Conservation (phyloP, 2,329 filamentous ascomycete species). For the Colletotrichum chlorophyti region DNA sequence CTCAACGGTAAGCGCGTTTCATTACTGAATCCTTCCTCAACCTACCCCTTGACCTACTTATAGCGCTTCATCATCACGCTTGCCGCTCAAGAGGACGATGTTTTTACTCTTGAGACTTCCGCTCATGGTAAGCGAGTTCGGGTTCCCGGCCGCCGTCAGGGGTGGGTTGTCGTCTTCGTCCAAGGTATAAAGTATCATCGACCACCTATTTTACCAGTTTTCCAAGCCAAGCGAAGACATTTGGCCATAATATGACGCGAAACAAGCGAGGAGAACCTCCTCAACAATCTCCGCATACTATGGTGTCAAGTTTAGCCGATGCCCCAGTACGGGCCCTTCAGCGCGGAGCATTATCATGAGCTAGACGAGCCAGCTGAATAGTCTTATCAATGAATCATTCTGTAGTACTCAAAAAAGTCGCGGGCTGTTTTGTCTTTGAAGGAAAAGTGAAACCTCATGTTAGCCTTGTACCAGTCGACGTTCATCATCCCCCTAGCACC, state of each 20-base stretch:
- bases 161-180: conserved; percentile 42
- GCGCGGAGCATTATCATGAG: conserved; percentile 30
- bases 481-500: conserved; percentile 57
- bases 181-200: conserved; percentile 44
- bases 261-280: conserved; percentile 47
- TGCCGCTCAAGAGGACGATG: conserved; percentile 29
- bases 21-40: too few species aligned
- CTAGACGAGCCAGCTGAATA: conserved; percentile 52
- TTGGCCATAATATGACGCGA: too few species aligned
- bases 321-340: conserved; percentile 18
- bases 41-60: not conserved
- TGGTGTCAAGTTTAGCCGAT: conserved; percentile 43
- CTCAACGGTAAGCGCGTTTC: too few species aligned
- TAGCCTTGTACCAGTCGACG: conserved; percentile 55
- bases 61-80: not conserved
- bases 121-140: conserved; percentile 34
- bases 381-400: conserved; percentile 51
- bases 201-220: conserved; percentile 49
- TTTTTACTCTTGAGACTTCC: conserved; percentile 31
- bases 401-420: conserved; percentile 57
- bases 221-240: too few species aligned
- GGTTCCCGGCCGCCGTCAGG: conserved; percentile 31
- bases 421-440: conserved; percentile 53
- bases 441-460: conserved; percentile 51
- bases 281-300: conserved; percentile 56